These are phyloP conservation scores for Magnolia sinica DNA, from an alignment of 164 flowering plant species.

Conservation along the genomic window DNA sequence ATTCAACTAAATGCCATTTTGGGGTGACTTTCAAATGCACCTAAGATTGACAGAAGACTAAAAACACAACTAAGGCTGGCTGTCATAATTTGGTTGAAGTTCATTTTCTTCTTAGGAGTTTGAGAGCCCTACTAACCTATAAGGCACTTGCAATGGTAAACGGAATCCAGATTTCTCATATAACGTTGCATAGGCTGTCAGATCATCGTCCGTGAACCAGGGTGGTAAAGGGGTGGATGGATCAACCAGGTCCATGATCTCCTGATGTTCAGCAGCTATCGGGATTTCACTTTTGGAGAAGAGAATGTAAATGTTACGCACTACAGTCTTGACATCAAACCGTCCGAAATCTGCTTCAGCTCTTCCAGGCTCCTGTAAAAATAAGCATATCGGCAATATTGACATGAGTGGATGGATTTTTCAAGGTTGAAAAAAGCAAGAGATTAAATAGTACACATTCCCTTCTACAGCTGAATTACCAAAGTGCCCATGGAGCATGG, in stretches of 20 bases:
- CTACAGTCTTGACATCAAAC: slow-evolving; percentile 45
- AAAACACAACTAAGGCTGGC: not conserved
- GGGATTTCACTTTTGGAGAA: slow-evolving; percentile 50
- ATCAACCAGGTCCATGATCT: slow-evolving; percentile 58
- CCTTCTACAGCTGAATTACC: no score
- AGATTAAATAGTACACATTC: no score
- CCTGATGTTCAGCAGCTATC: slow-evolving; percentile 39
- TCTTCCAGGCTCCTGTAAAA: slow-evolving; percentile 43
- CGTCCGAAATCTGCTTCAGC: slow-evolving; percentile 61
- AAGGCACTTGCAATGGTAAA: slow-evolving; percentile 53
- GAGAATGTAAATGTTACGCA: slow-evolving; percentile 50
- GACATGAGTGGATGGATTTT: no score
- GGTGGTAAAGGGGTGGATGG: slow-evolving; percentile 48
- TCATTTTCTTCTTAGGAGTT: no score
- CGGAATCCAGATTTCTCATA: slow-evolving; percentile 57
- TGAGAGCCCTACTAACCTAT: slow-evolving; percentile 8
- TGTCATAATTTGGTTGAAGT: no score
- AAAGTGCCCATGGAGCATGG: no score
- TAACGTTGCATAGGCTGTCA: slow-evolving; percentile 30
- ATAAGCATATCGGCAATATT: no score
- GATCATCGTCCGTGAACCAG: slow-evolving; percentile 58
- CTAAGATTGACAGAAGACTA: not conserved
- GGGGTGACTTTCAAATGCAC: no score
- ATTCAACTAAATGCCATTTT: no score
- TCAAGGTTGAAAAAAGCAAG: no score